Base-by-base conservation (phyloP, 129 eudicot genomes). In the Flaveria sonorensis region DNA sequence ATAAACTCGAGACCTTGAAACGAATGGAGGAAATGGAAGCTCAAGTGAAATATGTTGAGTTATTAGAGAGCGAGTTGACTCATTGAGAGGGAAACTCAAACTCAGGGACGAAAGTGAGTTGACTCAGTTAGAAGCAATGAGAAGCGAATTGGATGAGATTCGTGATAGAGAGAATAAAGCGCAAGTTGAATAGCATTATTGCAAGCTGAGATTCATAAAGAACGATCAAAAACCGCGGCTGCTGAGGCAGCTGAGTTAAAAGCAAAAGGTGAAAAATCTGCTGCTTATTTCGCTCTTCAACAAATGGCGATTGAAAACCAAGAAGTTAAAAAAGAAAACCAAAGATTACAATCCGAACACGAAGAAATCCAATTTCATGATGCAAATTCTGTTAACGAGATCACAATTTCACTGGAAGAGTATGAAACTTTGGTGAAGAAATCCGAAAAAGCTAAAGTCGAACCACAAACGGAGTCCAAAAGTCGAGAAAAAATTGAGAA, bases 141-240 rank as follows among this genome's bases (percentile, higher is more conserved):
- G 60, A 47, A 63, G 40, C 3, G 88, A 87, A 65, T 1, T 80
- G 68, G 81, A 79, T 26, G 86, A 76, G 62, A 47, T 72, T 71
- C 20, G 56, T 15, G 75, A 40, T 1, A 77, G 60, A 71, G 90
- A 83, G 66, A 81, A 62, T 18, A 88, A 81, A 51, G 88, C 84
- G 36, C 89, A 85, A 75, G 81, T 85, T n/a, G 89, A 85, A 73
- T 89, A 56, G 88, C 96, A 16, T 72, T 89, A 66, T 56, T 87
- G 74, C 79, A 89, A 42, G 82, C 87, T 42, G 89, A 89, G 72
- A 80, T 89, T 30, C 89, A 89, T 65, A 87, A 83, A 78, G 91
- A 79, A 45, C 61, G 84, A 68, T 85, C 89, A n/a, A 83, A 83
- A 66, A 57, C 79, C 30, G 89, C 89, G 2, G 86, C 89, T 6